phyloP scores from a whole-genome alignment of 2,329 filamentous ascomycete species.

The Fusarium sp. region DNA sequence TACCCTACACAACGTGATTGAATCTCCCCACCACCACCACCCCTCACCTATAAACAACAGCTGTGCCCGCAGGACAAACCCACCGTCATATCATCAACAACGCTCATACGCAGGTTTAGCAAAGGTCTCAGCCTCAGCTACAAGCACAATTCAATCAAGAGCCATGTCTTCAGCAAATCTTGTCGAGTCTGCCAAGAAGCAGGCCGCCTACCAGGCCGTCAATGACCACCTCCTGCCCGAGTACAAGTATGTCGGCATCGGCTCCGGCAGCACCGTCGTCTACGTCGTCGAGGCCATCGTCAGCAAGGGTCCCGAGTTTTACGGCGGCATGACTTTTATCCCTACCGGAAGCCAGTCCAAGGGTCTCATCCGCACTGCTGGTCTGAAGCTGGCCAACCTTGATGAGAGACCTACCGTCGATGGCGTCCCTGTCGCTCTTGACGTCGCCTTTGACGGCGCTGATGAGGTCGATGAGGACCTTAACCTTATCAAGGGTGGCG shows the following conservation, averaged over 20 bases:
- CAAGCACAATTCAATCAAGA: constrained; percentile 31
- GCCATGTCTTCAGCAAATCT: constrained; percentile 56
- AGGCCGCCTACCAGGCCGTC: constrained; percentile 80
- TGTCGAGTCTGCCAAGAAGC: constrained; percentile 80
- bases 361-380: constrained; percentile 84
- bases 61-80: neutral
- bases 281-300: constrained; percentile 88
- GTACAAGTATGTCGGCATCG: constrained; percentile 79
- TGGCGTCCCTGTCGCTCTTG: constrained; percentile 68
- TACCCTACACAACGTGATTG: constrained; percentile 33
- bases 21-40: constrained; percentile 33
- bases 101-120: constrained; percentile 21
- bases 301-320: constrained; percentile 66
- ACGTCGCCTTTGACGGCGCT: constrained; percentile 95
- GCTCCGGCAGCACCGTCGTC: constrained; percentile 84
- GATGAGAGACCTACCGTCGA: constrained; percentile 72
- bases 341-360: constrained; percentile 94
- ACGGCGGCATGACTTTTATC: constrained; percentile 81
- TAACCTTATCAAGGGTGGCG: constrained; percentile 98
- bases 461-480: constrained; percentile 96
- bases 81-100: constrained; percentile 12
- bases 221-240: constrained; percentile 75
- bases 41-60: constrained; percentile 14
- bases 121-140: constrained; percentile 29
- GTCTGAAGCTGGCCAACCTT: constrained; percentile 81